Percentiles rank a stretch among this genome's conserved stretches.
Conservation (phyloP, 2,329 filamentous ascomycete species). For the Exophiala oligosperma region DNA sequence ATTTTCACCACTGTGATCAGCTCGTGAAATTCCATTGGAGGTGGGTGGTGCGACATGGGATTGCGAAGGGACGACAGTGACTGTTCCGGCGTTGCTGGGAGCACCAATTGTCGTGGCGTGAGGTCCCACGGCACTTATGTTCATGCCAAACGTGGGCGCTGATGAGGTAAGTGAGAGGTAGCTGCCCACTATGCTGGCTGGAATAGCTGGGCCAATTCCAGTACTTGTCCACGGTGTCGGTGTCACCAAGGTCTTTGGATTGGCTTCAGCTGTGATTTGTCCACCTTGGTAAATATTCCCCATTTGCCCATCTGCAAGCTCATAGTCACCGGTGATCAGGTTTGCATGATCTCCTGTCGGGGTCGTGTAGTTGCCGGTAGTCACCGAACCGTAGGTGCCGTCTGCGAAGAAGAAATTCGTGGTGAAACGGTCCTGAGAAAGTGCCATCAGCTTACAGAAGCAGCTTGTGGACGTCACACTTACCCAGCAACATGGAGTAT, state of each 20-base stretch:
- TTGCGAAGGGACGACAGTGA: neutral
- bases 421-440: constrained; percentile 48
- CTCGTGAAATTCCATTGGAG: neutral
- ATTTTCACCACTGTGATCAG: no score
- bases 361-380: constrained; percentile 45
- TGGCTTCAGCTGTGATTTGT: constrained; percentile 39
- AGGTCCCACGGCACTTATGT: neutral
- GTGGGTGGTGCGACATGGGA: neutral
- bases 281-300: constrained; percentile 47
- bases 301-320: constrained; percentile 36
- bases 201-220: constrained; percentile 49
- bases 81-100: neutral
- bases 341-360: constrained; percentile 41
- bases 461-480: neutral
- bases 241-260: constrained; percentile 45
- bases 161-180: constrained; percentile 11
- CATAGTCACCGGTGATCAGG: constrained; percentile 47
- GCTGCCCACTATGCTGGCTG: constrained; percentile 44
- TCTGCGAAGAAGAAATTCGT: constrained; percentile 52
- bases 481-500: constrained; percentile 51
- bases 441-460: neutral
- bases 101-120: neutral
- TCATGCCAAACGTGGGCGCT: neutral
- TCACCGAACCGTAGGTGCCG: constrained; percentile 48
- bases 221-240: constrained; percentile 48